phyloP scores from a whole-genome alignment of 371 early-diverging fungal genomes.

The Dinochytrium kinnereticum region DNA sequence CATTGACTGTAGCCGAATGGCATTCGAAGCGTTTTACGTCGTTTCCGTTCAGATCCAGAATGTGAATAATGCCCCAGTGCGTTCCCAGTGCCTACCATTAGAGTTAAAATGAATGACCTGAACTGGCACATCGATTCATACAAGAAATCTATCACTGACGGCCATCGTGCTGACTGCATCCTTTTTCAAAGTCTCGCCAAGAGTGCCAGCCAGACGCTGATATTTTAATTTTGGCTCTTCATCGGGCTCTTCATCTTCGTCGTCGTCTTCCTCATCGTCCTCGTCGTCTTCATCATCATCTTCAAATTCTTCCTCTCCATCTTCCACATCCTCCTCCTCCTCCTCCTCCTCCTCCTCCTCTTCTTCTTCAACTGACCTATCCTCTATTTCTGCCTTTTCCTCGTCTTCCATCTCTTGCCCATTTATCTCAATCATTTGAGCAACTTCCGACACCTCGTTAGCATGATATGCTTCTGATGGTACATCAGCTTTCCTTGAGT shows the following conservation, averaged over 20 bases:
- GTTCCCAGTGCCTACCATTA: constrained; percentile 84
- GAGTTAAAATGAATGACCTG: neutral
- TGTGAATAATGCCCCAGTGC: constrained; percentile 89
- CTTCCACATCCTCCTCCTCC: constrained; percentile 59
- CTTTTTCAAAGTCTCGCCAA: constrained; percentile 77
- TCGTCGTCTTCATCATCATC: constrained; percentile 25
- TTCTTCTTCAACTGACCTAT: neutral
- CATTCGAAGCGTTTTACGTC: constrained; percentile 74
- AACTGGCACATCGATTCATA: constrained; percentile 43
- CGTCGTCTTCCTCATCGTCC: constrained; percentile 40
- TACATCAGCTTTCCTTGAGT: no score
- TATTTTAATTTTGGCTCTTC: constrained; percentile 92
- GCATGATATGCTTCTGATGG: no score
- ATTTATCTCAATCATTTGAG: no score
- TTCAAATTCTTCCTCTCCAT: constrained; percentile 31
- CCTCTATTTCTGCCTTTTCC: neutral
- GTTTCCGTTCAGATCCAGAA: constrained; percentile 93
- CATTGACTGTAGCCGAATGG: constrained; percentile 80
- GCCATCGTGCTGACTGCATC: constrained; percentile 83
- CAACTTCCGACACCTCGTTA: no score
- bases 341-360: constrained; percentile 67
- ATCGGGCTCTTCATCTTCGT: constrained; percentile 51
- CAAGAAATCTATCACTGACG: constrained; percentile 81
- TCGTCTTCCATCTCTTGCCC: constrained; percentile 3
- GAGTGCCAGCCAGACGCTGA: constrained; percentile 76